Evolutionary conservation across 2,329 filamentous ascomycete genomes (phyloP).

Genomic region (Teratosphaeria gauchensis): DNA sequence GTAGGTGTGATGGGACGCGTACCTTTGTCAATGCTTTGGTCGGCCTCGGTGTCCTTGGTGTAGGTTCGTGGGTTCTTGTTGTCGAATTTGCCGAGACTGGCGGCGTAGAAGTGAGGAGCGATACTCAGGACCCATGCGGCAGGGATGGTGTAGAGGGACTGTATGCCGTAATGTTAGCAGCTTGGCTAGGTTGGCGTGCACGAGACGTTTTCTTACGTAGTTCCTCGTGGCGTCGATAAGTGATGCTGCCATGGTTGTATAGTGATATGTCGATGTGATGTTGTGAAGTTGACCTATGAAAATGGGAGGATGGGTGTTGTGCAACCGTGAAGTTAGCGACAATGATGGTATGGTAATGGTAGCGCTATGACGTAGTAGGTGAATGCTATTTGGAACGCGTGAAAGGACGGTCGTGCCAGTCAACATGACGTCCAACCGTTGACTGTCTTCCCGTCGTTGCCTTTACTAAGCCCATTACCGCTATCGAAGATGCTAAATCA

Average conservation of each 20-base stretch:
- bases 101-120: background rate
- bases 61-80: background rate
- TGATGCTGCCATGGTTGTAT: background rate
- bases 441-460: background rate
- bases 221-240: background rate
- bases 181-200: background rate
- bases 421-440: background rate
- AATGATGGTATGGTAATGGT: background rate
- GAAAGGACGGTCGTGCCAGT: background rate
- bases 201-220: background rate
- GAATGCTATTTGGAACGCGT: background rate
- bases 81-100: background rate
- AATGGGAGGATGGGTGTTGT: background rate
- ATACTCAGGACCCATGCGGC: background rate
- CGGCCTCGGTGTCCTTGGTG: background rate
- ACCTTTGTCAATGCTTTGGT: background rate
- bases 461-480: background rate
- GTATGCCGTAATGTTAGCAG: background rate
- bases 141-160: background rate
- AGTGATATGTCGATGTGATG: background rate
- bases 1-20: background rate
- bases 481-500: no score
- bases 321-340: background rate
- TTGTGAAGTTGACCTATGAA: background rate
- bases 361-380: background rate